Conservation (phyloP, 2,329 filamentous ascomycete genomes). For the Verticillium albo-atrum region DNA sequence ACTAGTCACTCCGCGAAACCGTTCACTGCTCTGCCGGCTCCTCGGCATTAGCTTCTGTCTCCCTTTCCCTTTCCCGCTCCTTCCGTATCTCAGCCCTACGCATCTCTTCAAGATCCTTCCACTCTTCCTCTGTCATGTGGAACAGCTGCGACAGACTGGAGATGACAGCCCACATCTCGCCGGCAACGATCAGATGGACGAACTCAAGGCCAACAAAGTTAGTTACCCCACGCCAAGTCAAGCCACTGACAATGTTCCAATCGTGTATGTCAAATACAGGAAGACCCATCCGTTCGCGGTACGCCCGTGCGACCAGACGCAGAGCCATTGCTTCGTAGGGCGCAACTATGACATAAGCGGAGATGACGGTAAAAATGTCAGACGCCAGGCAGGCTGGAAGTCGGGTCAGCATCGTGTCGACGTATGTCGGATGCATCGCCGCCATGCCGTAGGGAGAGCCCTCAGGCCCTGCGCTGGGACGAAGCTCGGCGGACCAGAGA, state of each 20-base stretch:
- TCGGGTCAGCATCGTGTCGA: conserved; percentile 45
- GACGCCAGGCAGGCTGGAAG: conserved; percentile 44
- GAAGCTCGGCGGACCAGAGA: conserved; percentile 55
- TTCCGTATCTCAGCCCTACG: conserved; percentile 9
- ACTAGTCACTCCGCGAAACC: too few species aligned
- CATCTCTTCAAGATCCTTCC: conserved; percentile 28
- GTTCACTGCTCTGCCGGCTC: not conserved
- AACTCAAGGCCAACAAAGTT: conserved; percentile 45
- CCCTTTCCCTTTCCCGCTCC: not conserved
- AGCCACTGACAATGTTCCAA: conserved; percentile 27
- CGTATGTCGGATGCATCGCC: conserved; percentile 29
- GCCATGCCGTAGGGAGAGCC: conserved; percentile 14
- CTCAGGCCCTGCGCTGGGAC: conserved; percentile 39
- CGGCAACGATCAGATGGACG: conserved; percentile 36
- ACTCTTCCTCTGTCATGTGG: conserved; percentile 39
- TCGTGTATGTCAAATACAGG: conserved; percentile 33
- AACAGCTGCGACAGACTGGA: conserved; percentile 32
- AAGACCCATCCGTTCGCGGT: conserved; percentile 32
- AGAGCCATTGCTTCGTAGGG: conserved; percentile 44
- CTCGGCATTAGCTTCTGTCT: too few species aligned
- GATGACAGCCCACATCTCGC: conserved; percentile 40
- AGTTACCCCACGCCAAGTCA: conserved; percentile 32
- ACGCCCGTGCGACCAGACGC: conserved; percentile 38
- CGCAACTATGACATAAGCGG: conserved; percentile 35
- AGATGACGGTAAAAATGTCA: conserved; percentile 39